Conservation (phyloP, 352 stramenopile species). For the Globisporangium carolinianum region DNA sequence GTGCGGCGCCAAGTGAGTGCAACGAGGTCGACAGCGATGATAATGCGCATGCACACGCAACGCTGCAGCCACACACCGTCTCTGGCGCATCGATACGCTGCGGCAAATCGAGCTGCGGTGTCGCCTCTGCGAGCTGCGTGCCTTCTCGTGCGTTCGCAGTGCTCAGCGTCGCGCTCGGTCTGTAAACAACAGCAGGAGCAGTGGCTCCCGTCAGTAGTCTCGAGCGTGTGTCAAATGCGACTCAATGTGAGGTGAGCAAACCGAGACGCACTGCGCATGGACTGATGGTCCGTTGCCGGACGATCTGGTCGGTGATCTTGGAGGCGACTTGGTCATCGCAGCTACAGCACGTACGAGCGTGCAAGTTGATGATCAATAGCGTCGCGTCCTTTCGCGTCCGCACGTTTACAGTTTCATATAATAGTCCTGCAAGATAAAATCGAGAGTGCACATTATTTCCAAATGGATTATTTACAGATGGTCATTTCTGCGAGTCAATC, state of each 20-base stretch:
- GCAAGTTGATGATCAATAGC: neutral
- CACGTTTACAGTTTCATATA: neutral
- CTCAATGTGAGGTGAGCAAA: neutral
- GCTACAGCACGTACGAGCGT: too few species aligned
- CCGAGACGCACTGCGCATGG: neutral
- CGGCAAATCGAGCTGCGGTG: constrained; percentile 68
- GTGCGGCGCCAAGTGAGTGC: neutral
- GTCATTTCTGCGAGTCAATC: too few species aligned
- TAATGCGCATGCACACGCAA: neutral
- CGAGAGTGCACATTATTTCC: neutral
- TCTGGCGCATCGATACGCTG: constrained; percentile 71
- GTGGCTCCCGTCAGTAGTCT: too few species aligned
- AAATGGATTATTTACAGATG: neutral
- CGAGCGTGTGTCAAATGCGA: too few species aligned
- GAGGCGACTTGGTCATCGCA: constrained; percentile 20
- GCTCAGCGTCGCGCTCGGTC: constrained; percentile 53
- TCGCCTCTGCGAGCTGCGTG: constrained; percentile 67
- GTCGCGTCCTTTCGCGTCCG: neutral
- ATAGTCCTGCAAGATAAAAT: neutral
- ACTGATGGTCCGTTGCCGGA: constrained; percentile 13
- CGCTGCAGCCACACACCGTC: constrained; percentile 22
- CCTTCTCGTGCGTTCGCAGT: constrained; percentile 46
- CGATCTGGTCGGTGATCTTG: constrained; percentile 48
- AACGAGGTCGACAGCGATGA: neutral
- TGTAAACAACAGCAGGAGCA: constrained; percentile 4